Conservation (phyloP, 192 early-diverging fungal genomes). For the Kickxella alabastrina region DNA sequence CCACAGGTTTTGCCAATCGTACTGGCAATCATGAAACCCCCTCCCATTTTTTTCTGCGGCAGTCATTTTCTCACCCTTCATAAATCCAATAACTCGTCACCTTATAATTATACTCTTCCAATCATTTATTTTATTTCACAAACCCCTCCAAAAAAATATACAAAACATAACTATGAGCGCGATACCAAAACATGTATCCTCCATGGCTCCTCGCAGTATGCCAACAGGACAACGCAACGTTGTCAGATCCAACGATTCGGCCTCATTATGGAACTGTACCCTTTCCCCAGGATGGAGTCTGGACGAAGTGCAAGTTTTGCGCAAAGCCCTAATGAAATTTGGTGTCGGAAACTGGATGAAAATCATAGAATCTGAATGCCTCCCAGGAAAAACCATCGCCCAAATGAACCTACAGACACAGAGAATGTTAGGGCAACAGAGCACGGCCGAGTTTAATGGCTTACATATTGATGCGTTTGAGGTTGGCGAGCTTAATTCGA, state of each 20-base stretch:
- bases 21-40: too few relatives aligned
- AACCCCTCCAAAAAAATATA: too few relatives aligned
- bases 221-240: slow-evolving; percentile 83
- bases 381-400: slow-evolving; percentile 95
- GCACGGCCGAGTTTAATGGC: slow-evolving; percentile 90
- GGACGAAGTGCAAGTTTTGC: slow-evolving; percentile 77
- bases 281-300: slow-evolving; percentile 89
- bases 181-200: slow-evolving; percentile 9
- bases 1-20: too few relatives aligned
- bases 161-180: slow-evolving; percentile 10
- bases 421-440: slow-evolving; percentile 91
- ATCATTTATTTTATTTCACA: too few relatives aligned
- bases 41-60: too few relatives aligned
- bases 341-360: slow-evolving; percentile 96
- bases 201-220: slow-evolving; percentile 80
- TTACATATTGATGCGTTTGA: slow-evolving; percentile 85
- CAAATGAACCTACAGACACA: slow-evolving; percentile 97
- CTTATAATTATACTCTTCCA: too few relatives aligned
- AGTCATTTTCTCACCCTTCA: too few relatives aligned
- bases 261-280: slow-evolving; percentile 92
- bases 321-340: slow-evolving; percentile 81
- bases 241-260: slow-evolving; percentile 88
- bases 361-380: slow-evolving; percentile 82
- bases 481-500: slow-evolving; percentile 83
- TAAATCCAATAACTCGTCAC: too few relatives aligned